Conservation (phyloP, 139 green algal genomes). For the Chlorella ohadii region DNA sequence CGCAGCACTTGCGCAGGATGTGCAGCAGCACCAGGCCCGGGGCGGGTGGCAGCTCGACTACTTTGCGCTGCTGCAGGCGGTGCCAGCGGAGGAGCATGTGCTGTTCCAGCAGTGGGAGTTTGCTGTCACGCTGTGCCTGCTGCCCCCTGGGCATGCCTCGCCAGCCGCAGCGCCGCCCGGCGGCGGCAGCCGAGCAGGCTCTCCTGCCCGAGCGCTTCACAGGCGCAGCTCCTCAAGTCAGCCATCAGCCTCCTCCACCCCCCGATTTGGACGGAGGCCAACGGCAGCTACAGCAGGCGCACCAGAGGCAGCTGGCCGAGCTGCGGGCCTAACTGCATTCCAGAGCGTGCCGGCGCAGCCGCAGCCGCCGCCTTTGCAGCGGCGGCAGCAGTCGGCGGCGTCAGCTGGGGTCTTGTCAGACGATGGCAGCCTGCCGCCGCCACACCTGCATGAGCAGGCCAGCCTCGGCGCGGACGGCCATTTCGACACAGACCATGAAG, state of each 20-base stretch:
- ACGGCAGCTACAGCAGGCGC: neutral
- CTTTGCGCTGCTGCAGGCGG: neutral
- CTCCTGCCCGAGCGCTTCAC: neutral
- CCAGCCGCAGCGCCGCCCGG: neutral
- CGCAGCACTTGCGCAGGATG: neutral
- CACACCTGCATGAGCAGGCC: neutral
- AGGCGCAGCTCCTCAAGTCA: no score
- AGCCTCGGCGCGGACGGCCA: neutral
- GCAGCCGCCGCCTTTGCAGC: neutral
- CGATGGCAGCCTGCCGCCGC: no score
- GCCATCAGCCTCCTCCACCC: neutral
- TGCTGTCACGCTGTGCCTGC: slow-evolving; percentile 34
- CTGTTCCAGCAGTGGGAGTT: slow-evolving; percentile 62
- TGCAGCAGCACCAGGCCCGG: slow-evolving; percentile 1
- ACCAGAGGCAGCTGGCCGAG: neutral
- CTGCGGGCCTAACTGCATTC: neutral
- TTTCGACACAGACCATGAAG: neutral
- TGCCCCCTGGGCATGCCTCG: slow-evolving; percentile 39
- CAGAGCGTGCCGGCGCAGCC: neutral
- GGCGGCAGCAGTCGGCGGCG: neutral
- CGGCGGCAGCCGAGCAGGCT: neutral
- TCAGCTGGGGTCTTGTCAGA: no score
- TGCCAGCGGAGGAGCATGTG: slow-evolving; percentile 32
- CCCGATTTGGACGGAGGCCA: neutral
- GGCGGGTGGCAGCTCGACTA: neutral